These are phyloP conservation scores for Trypanosoma mega DNA, from an alignment of 208 protist species.

Conservation along the genomic window DNA sequence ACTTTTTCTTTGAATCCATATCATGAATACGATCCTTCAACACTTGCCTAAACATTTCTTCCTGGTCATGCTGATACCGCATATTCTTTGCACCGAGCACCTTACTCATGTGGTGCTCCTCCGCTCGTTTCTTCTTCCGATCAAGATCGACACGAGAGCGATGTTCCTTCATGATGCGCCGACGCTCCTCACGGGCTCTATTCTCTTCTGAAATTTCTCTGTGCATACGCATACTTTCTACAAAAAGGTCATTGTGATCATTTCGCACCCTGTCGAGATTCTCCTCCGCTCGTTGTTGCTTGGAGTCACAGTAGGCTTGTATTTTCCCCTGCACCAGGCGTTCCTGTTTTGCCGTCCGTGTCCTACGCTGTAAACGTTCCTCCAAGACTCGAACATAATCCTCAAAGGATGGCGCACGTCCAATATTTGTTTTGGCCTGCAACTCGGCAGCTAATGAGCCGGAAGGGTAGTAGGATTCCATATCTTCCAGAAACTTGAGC, in stretches of 20 bases:
- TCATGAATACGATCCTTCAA: conserved; percentile 27
- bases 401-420: conserved; percentile 15
- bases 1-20: conserved; percentile 36
- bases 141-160: neutral
- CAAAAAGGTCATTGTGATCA: conserved; percentile 8
- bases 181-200: conserved; percentile 17
- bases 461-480: conserved; percentile 19
- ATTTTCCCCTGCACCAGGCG: conserved; percentile 3
- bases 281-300: conserved; percentile 17
- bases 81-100: conserved; percentile 13
- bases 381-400: conserved; percentile 24
- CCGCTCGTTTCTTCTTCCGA: conserved; percentile 18
- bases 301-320: neutral
- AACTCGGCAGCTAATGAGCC: conserved; percentile 32
- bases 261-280: conserved; percentile 16
- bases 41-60: conserved; percentile 26
- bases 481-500: conserved; percentile 27
- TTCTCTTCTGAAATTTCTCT: conserved; percentile 22
- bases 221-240: conserved; percentile 15
- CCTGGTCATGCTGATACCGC: conserved; percentile 33
- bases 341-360: conserved; percentile 1
- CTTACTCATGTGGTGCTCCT: conserved; percentile 15
- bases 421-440: conserved; percentile 19
- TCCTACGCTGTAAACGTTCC: conserved; percentile 1
- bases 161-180: conserved; percentile 18